Conservation (phyloP, 331 rosid genomes). For the Spiraea crenata region DNA sequence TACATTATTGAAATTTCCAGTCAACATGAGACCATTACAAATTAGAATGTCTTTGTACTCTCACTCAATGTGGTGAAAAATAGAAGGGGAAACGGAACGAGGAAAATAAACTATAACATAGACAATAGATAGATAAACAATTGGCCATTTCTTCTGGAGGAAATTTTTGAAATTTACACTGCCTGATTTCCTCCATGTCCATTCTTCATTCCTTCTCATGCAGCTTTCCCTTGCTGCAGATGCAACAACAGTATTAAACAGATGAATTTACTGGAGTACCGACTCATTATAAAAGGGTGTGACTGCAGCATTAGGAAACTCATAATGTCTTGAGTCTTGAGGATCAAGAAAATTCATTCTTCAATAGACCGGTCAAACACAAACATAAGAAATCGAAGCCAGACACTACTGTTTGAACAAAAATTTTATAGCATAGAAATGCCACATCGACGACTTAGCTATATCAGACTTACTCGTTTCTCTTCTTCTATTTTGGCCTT, state of each 20-base stretch:
- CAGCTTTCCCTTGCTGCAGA: slow-evolving; percentile 71
- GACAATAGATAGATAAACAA: slow-evolving; percentile 41
- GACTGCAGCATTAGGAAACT: background rate
- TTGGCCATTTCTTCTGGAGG: slow-evolving; percentile 35
- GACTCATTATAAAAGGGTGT: too few species aligned
- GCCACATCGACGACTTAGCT: background rate
- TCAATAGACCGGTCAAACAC: too few species aligned
- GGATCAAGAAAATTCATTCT: too few species aligned
- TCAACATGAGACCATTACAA: slow-evolving; percentile 8
- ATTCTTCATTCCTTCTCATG: slow-evolving; percentile 46
- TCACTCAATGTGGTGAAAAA: slow-evolving; percentile 4
- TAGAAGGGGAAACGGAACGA: background rate
- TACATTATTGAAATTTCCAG: slow-evolving; percentile 5
- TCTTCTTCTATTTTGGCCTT: slow-evolving; percentile 92
- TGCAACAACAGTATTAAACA: background rate
- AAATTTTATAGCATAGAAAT: background rate
- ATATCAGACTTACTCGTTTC: slow-evolving; percentile 74
- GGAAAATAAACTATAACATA: slow-evolving; percentile 19
- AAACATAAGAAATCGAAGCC: background rate
- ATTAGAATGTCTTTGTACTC: slow-evolving; percentile 5
- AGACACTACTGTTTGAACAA: background rate
- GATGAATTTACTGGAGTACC: background rate
- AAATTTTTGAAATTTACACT: slow-evolving; percentile 45
- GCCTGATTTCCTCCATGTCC: slow-evolving; percentile 43
- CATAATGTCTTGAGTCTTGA: too few species aligned